Conservation (phyloP, 495 filamentous ascomycete genomes). For the Entonaema liquescens region DNA sequence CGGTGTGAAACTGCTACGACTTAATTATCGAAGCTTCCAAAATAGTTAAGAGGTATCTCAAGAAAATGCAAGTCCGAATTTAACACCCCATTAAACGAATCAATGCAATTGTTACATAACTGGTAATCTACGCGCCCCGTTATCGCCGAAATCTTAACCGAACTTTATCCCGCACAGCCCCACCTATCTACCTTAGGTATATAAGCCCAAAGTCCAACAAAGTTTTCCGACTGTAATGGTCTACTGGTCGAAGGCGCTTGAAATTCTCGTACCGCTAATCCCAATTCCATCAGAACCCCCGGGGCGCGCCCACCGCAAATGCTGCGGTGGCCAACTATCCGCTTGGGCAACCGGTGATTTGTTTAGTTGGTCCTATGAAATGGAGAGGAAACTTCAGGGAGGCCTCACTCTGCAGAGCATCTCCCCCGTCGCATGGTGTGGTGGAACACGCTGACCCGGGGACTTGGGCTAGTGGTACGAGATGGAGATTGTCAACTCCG, state of each 20-base stretch:
- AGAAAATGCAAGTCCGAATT: background rate
- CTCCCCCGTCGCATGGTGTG: slow-evolving; percentile 63
- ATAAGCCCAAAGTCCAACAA: slow-evolving; percentile 19
- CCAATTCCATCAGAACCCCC: slow-evolving; percentile 60
- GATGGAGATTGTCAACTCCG: slow-evolving; percentile 59
- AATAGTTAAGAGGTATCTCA: background rate
- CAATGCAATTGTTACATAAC: background rate
- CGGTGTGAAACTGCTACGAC: background rate
- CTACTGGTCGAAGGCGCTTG: slow-evolving; percentile 57
- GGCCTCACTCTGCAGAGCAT: slow-evolving; percentile 63
- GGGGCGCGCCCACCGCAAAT: slow-evolving; percentile 61
- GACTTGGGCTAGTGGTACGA: slow-evolving; percentile 56
- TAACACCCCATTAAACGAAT: background rate
- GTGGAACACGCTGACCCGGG: slow-evolving; percentile 62
- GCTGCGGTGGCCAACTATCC: slow-evolving; percentile 61
- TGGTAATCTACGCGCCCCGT: background rate
- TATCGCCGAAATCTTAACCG: slow-evolving; percentile 1
- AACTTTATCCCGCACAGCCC: slow-evolving; percentile 2
- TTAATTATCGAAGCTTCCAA: background rate
- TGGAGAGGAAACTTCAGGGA: slow-evolving; percentile 60
- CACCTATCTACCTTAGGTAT: background rate
- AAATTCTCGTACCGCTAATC: slow-evolving; percentile 52
- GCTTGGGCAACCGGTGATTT: slow-evolving; percentile 61
- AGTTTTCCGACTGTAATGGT: slow-evolving; percentile 58
- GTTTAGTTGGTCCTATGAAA: slow-evolving; percentile 58